phyloP scores from a whole-genome alignment of 495 filamentous ascomycete species.

The Xylaria grammica region DNA sequence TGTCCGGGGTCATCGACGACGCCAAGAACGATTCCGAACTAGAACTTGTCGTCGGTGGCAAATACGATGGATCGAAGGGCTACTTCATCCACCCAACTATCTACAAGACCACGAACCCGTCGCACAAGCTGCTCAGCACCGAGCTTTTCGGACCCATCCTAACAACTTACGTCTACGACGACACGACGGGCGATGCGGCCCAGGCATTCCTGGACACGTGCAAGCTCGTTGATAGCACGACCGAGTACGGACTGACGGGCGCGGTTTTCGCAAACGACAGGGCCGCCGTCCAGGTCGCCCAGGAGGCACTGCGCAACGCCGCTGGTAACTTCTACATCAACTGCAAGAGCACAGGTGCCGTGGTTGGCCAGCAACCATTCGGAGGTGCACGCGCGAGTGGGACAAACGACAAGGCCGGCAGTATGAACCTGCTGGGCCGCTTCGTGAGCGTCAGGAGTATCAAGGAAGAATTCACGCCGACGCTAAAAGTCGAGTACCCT shows the following conservation, averaged over 20 bases:
- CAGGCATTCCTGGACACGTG: slow-evolving; percentile 61
- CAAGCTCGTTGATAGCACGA: slow-evolving; percentile 64
- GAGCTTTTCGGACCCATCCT: slow-evolving; percentile 83
- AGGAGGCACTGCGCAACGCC: slow-evolving; percentile 75
- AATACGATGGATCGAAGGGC: slow-evolving; percentile 68
- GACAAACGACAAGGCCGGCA: slow-evolving; percentile 92
- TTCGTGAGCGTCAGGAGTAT: slow-evolving; percentile 86
- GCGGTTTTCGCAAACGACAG: slow-evolving; percentile 79
- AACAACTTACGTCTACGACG: slow-evolving; percentile 73
- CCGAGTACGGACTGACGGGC: slow-evolving; percentile 80
- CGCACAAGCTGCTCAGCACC: slow-evolving; percentile 68
- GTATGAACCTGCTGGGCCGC: slow-evolving; percentile 70
- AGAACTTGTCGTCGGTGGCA: slow-evolving; percentile 69
- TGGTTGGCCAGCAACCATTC: slow-evolving; percentile 92
- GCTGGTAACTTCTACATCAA: slow-evolving; percentile 94
- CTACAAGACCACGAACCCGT: slow-evolving; percentile 63
- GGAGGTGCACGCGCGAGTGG: slow-evolving; percentile 85
- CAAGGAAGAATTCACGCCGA: slow-evolving; percentile 86
- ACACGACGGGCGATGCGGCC: slow-evolving; percentile 55
- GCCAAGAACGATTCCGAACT: slow-evolving; percentile 69
- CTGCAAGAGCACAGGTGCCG: slow-evolving; percentile 89
- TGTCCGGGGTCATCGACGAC: slow-evolving; percentile 67
- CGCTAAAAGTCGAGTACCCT: slow-evolving; percentile 74
- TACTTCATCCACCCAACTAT: slow-evolving; percentile 78
- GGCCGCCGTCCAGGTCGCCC: slow-evolving; percentile 66